Conservation (phyloP, 2,329 filamentous ascomycete species). For the Fusarium sp. region DNA sequence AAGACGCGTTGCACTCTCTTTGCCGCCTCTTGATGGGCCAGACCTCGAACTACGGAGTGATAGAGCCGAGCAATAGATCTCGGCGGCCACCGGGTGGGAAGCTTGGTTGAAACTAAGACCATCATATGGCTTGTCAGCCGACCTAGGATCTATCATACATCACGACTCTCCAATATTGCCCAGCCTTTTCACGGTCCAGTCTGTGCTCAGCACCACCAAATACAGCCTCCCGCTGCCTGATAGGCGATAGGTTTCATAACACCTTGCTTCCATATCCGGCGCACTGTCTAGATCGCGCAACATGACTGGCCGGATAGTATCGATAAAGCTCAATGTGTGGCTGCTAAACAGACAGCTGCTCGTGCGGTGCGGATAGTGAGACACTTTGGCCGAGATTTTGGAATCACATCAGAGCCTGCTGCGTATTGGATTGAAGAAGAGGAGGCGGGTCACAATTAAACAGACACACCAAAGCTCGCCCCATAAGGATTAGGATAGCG, state of each 20-base stretch:
- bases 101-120: constrained; percentile 20
- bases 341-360: constrained; percentile 21
- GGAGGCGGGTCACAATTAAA: too few species aligned
- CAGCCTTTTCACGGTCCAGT: constrained; percentile 25
- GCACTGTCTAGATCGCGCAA: constrained; percentile 33
- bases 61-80: constrained; percentile 29
- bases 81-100: constrained; percentile 16
- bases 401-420: constrained; percentile 12
- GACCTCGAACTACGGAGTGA: constrained; percentile 12
- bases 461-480: too few species aligned
- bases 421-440: not conserved
- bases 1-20: constrained; percentile 33
- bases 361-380: constrained; percentile 26
- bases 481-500: too few species aligned
- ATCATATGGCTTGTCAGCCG: constrained; percentile 49
- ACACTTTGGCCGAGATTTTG: constrained; percentile 29
- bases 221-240: constrained; percentile 28
- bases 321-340: constrained; percentile 31
- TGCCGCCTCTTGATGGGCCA: constrained; percentile 5
- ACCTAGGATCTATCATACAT: constrained; percentile 40
- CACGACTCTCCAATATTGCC: constrained; percentile 24
- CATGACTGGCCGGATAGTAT: constrained; percentile 27
- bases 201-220: constrained; percentile 32
- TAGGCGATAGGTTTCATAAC: constrained; percentile 19
- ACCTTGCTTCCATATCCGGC: constrained; percentile 27